These are phyloP conservation scores for Spongospora subterranea DNA, from an alignment of 208 protist genomes.

Conservation along the genomic window DNA sequence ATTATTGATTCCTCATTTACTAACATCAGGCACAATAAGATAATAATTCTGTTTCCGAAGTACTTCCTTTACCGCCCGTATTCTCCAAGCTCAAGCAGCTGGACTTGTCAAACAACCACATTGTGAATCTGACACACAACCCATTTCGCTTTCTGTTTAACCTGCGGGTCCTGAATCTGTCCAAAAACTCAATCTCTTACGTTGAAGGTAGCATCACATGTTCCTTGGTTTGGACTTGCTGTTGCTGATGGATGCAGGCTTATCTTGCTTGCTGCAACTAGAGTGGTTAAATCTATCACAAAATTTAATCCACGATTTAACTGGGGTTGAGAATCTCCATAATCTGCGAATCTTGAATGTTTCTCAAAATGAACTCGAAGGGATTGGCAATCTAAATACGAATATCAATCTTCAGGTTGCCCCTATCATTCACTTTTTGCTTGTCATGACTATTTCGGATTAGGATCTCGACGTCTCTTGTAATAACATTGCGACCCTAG, in stretches of 20 bases:
- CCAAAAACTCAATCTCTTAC: neutral
- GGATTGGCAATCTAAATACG: neutral
- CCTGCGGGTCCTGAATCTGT: neutral
- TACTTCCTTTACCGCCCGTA: neutral
- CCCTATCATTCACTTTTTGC: neutral
- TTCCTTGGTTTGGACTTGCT: neutral
- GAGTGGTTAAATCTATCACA: constrained; percentile 11
- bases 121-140: neutral
- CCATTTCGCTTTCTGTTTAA: neutral
- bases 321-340: neutral
- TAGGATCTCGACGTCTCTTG: constrained; percentile 13
- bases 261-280: neutral
- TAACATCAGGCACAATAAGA: too few species aligned
- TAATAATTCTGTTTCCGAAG: neutral
- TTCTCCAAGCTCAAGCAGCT: neutral
- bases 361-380: constrained; percentile 36
- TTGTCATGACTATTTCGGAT: neutral
- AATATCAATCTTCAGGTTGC: neutral
- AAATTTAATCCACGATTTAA: neutral
- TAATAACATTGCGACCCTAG: neutral
- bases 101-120: constrained; percentile 11
- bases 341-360: neutral
- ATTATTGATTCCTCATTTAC: too few species aligned
- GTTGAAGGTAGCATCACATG: neutral
- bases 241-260: neutral